Evolutionary conservation across 1,139 yeast genomes (phyloP).

Genomic region (Torulaspora pretoriensis): DNA sequence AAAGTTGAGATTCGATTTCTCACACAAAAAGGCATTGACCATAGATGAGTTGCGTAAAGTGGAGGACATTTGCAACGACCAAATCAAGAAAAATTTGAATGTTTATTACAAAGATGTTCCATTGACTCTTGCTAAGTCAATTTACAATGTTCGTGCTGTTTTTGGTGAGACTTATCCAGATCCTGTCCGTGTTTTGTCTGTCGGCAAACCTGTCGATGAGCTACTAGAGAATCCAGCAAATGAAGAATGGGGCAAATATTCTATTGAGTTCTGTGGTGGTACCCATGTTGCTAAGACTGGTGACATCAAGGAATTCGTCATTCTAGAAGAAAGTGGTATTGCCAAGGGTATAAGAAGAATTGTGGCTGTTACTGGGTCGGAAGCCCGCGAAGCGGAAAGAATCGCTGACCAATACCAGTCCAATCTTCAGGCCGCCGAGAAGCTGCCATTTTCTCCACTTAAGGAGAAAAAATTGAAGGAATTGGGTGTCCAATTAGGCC

Average conservation of each 20-base stretch:
- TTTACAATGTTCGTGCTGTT: constrained; percentile 89
- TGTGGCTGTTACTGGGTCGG: constrained; percentile 91
- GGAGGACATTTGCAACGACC: constrained; percentile 68
- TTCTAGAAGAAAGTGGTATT: constrained; percentile 93
- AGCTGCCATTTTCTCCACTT: constrained; percentile 56
- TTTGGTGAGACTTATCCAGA: constrained; percentile 99
- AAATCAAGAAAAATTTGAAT: constrained; percentile 62
- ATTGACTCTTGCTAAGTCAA: constrained; percentile 64
- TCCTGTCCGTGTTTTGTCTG: constrained; percentile 95
- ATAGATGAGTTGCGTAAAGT: constrained; percentile 67
- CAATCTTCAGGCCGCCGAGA: constrained; percentile 54
- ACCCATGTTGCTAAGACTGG: constrained; percentile 92
- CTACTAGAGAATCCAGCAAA: constrained; percentile 65
- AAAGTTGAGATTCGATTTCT: constrained; percentile 91
- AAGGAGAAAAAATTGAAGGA: constrained; percentile 81
- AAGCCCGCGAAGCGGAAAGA: constrained; percentile 85
- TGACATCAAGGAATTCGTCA: constrained; percentile 85
- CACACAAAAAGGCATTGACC: constrained; percentile 78
- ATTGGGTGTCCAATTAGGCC: constrained; percentile 77
- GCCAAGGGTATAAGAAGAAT: constrained; percentile 98
- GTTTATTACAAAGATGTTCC: constrained; percentile 84
- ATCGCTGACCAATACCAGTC: constrained; percentile 67
- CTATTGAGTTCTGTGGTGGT: constrained; percentile 98
- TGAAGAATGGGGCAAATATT: constrained; percentile 67
- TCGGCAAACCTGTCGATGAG: constrained; percentile 86